phyloP scores from a whole-genome alignment of 768 basidiomycete genomes.

The Boletus insuetus region DNA sequence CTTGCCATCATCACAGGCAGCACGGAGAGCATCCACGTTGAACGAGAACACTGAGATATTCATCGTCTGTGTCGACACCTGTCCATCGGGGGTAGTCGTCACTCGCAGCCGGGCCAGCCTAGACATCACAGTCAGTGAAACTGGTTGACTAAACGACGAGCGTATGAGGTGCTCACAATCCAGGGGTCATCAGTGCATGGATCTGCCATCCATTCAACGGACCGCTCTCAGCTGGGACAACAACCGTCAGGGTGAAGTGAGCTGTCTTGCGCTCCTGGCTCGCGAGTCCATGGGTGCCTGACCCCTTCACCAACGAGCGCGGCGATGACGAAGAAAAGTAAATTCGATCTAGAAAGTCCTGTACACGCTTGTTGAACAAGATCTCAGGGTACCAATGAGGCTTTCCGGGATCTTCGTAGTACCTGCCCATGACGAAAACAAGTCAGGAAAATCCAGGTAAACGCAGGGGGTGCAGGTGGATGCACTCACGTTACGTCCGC shows the following conservation, averaged over 20 bases:
- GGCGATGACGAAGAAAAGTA: conserved; percentile 6
- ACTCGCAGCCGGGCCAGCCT: conserved; percentile 25
- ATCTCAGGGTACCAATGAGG: conserved; percentile 71
- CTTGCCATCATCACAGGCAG: not conserved
- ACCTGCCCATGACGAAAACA: conserved; percentile 35
- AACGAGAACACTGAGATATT: conserved; percentile 28
- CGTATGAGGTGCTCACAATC: conserved; percentile 48
- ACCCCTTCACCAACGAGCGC: not conserved
- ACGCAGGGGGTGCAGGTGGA: not conserved
- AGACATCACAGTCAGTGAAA: not conserved
- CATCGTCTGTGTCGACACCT: conserved; percentile 19
- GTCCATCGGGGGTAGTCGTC: not conserved
- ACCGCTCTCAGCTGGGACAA: conserved; percentile 66
- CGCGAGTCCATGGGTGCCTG: not conserved
- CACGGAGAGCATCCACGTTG: not conserved
- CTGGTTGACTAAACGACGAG: not conserved
- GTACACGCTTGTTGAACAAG: conserved; percentile 53
- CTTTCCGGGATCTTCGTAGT: conserved; percentile 57
- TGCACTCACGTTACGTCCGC: conserved; percentile 51
- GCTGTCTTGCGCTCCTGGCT: not conserved
- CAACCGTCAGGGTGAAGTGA: conserved; percentile 70
- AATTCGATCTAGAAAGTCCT: conserved; percentile 50
- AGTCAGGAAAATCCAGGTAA: not conserved
- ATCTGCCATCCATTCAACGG: conserved; percentile 71
- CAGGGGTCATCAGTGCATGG: conserved; percentile 55